Evolutionary conservation across 202 grass and related monocot genomes (phyloP), one percentile per base, ranked within the genome.

Genomic region (Saccharum hybrid): DNA sequence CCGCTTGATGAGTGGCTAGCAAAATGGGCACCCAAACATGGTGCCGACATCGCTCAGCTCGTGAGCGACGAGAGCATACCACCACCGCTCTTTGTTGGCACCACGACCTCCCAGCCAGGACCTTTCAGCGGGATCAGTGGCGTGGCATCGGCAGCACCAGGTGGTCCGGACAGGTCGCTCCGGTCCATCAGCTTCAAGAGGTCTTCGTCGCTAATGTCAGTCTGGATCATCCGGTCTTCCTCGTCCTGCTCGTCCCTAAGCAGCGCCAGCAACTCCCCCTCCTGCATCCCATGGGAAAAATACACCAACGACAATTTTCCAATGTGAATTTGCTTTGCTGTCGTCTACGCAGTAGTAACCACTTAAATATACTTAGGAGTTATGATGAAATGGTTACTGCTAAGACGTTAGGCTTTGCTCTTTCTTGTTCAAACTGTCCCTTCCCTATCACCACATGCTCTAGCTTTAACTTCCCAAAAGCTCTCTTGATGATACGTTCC

Each of bases 381-480:
- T 72, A 7, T 51, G 5, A 52, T 59, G 41, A 60, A 76, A 41
- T 13, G 2, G 8, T 77, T 69, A 94, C 96, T 78, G 94, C 89
- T 33, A 99, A 67, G 33, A 38, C 84, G 5, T 88, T 96, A 72
- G 78, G 83, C 72, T 99, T 99, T 2, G 68, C 86, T 28, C 81
- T 76, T 5, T 96, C 93, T 88, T 96, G 96, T 71, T 96, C 75
- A 45, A 99, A 99, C 72, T 99, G 91, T 12, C 96, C 96, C 92
- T 96, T 94, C 12, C 92, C 93, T 1, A 96, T 98, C 75, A 98
- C 96, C 30, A 98, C 93, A 37, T 98, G 91, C 72, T 99, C 96
- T 68, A 99, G 83, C 77, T 90, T 96, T 79, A 99, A 33, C 82
- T 99, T 99, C 8, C 89, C 82, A 57, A 99, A 99, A 77, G 96